These are phyloP conservation scores for Penicillium egyptiacum DNA, from an alignment of 495 filamentous ascomycete genomes.

Conservation along the genomic window DNA sequence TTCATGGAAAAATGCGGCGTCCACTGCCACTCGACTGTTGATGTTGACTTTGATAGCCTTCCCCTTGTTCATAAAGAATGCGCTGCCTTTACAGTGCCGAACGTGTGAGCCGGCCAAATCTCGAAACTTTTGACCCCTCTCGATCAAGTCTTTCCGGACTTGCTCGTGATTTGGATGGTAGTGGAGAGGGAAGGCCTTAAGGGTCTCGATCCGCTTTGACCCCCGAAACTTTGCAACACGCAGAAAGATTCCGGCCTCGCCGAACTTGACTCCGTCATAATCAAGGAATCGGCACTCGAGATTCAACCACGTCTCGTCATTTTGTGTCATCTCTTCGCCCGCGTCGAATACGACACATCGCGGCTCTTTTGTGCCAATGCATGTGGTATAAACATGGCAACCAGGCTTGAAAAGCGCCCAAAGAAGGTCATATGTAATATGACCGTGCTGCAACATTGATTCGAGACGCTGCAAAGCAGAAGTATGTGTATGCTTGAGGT, in stretches of 20 bases:
- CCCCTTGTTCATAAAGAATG: conserved; percentile 31
- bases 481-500: conserved; percentile 38
- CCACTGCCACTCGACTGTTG: conserved; percentile 28
- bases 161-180: conserved; percentile 23
- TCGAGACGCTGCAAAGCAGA: conserved; percentile 34
- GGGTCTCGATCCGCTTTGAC: conserved; percentile 27
- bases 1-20: conserved; percentile 27
- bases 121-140: conserved; percentile 31
- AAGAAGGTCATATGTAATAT: conserved; percentile 38
- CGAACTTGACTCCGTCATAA: conserved; percentile 28
- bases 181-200: conserved; percentile 32
- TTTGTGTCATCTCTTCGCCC: conserved; percentile 44
- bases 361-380: conserved; percentile 40
- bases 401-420: conserved; percentile 32
- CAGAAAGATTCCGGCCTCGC: conserved; percentile 22
- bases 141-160: conserved; percentile 20
- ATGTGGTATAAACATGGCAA: conserved; percentile 32
- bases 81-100: conserved; percentile 25
- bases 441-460: conserved; percentile 37
- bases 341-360: conserved; percentile 65
- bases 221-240: conserved; percentile 32
- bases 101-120: conserved; percentile 23
- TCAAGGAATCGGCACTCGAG: conserved; percentile 39
- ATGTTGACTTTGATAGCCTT: conserved; percentile 27
- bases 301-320: conserved; percentile 33